Percentiles rank a stretch among this genome's conserved stretches.
Evolutionary conservation across 177 flowering plant species (phyloP).

Genomic region (Vitis hybrid): DNA sequence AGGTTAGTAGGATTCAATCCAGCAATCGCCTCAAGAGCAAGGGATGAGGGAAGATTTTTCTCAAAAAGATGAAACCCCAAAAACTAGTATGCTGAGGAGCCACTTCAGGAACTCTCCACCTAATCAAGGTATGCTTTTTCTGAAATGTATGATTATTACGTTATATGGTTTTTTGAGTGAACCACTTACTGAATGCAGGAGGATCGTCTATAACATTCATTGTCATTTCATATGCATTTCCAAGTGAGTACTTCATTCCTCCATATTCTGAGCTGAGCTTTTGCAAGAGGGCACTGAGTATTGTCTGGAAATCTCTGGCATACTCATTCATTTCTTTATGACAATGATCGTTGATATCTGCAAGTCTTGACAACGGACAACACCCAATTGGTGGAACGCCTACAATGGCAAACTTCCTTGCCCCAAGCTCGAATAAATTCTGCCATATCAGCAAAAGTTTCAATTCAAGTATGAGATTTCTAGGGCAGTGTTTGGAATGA

Average conservation of each 20-base stretch:
- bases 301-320: slow-evolving; percentile 27
- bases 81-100: no score
- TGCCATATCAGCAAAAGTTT: slow-evolving; percentile 9
- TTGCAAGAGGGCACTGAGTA: slow-evolving; percentile 19
- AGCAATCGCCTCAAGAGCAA: no score
- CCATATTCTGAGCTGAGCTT: slow-evolving; percentile 35
- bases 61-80: no score
- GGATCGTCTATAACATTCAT: slow-evolving; percentile 32
- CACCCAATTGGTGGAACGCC: slow-evolving; percentile 57
- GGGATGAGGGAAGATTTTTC: no score
- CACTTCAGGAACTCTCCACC: no score
- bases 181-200: slow-evolving; percentile 28
- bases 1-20: neutral
- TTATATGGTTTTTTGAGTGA: neutral
- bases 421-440: slow-evolving; percentile 44
- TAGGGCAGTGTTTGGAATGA: no score
- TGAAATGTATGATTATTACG: no score
- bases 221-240: slow-evolving; percentile 49
- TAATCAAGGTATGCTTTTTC: no score
- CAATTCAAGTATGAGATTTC: neutral
- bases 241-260: slow-evolving; percentile 52
- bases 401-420: slow-evolving; percentile 53
- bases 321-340: slow-evolving; percentile 29
- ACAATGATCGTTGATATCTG: slow-evolving; percentile 31
- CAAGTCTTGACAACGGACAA: slow-evolving; percentile 38